Evolutionary conservation across 2,329 filamentous ascomycete species (phyloP).

Genomic region (Penicillium sp.): DNA sequence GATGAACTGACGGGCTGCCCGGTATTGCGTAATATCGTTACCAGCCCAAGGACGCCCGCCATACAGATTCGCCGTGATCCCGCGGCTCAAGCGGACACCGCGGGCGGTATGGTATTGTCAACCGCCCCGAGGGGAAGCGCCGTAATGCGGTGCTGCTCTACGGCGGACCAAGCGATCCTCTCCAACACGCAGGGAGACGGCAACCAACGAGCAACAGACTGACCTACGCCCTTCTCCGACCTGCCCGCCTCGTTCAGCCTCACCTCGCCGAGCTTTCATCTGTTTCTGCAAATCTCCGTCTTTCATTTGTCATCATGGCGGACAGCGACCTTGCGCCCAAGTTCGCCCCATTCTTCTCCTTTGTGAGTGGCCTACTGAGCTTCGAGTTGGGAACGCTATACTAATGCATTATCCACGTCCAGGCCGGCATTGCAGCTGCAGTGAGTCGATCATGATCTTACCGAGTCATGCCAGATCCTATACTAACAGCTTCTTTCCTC

Average conservation of each 20-base stretch:
- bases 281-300: neutral
- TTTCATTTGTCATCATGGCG: conserved; percentile 35
- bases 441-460: conserved; percentile 35
- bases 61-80: no score
- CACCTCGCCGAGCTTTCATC: conserved; percentile 6
- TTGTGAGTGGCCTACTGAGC: conserved; percentile 50
- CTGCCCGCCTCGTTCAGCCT: conserved; percentile 4
- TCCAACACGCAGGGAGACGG: conserved; percentile 19
- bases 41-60: no score
- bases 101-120: conserved; percentile 20
- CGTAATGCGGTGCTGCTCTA: conserved; percentile 20
- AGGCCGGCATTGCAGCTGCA: conserved; percentile 51
- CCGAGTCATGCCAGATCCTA: conserved; percentile 3
- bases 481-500: conserved; percentile 27
- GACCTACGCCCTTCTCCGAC: conserved; percentile 3
- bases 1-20: conserved; percentile 20
- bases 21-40: no score
- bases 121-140: conserved; percentile 9
- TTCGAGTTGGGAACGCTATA: conserved; percentile 5
- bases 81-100: no score
- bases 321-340: conserved; percentile 56
- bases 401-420: conserved; percentile 25
- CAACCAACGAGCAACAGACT: conserved; percentile 6
- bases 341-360: conserved; percentile 67
- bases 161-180: conserved; percentile 25